Percentiles rank a stretch among this genome's conserved stretches.
These are phyloP conservation scores for Saturnispora kantuleensis DNA, from an alignment of 805 yeast genomes.

Conservation along the genomic window DNA sequence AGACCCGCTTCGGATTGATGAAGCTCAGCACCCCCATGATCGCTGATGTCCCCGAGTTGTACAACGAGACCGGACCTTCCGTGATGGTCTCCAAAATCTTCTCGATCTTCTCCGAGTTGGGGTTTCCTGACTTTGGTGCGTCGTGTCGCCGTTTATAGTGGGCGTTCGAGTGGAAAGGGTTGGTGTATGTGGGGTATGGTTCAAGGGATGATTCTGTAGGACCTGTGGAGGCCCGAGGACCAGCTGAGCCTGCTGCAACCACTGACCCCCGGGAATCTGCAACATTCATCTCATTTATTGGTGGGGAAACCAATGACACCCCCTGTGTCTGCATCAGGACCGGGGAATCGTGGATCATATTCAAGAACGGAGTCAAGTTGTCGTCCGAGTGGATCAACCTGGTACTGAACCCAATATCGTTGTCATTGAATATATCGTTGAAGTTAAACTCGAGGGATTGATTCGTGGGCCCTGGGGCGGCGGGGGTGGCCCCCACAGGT, in stretches of 20 bases:
- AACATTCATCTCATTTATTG: too few relatives aligned
- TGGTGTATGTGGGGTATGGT: slow-evolving; percentile 18
- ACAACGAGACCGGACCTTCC: slow-evolving; percentile 36
- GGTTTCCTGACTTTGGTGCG: slow-evolving; percentile 33
- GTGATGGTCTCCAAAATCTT: slow-evolving; percentile 35
- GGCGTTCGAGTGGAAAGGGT: slow-evolving; percentile 18
- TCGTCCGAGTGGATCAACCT: slow-evolving; percentile 30
- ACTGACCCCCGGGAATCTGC: background rate
- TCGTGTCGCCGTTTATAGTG: slow-evolving; percentile 11
- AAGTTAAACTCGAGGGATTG: slow-evolving; percentile 16
- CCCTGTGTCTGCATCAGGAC: background rate
- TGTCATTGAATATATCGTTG: slow-evolving; percentile 23
- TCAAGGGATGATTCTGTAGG: slow-evolving; percentile 13
- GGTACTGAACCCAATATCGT: slow-evolving; percentile 28
- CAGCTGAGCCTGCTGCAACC: background rate
- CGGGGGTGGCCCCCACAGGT: too few relatives aligned
- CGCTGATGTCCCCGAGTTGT: slow-evolving; percentile 43
- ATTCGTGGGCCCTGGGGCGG: background rate
- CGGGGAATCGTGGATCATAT: background rate
- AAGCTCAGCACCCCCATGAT: slow-evolving; percentile 40
- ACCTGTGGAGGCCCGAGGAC: background rate
- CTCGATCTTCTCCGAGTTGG: slow-evolving; percentile 39
- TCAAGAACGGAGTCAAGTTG: slow-evolving; percentile 13
- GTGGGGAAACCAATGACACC: too few relatives aligned
- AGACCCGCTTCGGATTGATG: slow-evolving; percentile 35